These are phyloP conservation scores for Myxozyma sirexii DNA, from an alignment of 805 yeast species.

Conservation along the genomic window DNA sequence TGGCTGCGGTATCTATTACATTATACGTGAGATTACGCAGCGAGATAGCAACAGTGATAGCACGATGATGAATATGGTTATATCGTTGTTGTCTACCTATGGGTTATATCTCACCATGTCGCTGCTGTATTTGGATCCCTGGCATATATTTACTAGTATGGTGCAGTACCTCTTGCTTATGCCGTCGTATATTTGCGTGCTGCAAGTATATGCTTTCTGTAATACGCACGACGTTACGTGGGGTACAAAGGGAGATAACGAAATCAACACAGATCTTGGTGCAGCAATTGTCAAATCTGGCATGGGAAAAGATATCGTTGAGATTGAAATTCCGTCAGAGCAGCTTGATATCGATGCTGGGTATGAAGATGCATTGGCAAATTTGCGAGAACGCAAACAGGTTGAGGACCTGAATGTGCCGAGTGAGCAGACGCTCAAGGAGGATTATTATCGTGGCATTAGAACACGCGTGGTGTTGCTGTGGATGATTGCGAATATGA, in stretches of 20 bases:
- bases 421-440: constrained; percentile 57
- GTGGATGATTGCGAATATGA: constrained; percentile 88
- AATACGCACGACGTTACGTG: constrained; percentile 95
- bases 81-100: constrained; percentile 86
- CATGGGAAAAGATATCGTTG: constrained; percentile 56
- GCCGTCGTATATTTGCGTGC: constrained; percentile 87
- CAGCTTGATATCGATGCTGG: constrained; percentile 73
- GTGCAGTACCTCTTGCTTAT: constrained; percentile 78
- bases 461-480: constrained; percentile 84
- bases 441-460: constrained; percentile 85
- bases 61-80: constrained; percentile 80
- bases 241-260: constrained; percentile 91
- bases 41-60: constrained; percentile 59
- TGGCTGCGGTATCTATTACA: constrained; percentile 80
- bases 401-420: constrained; percentile 42
- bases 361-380: constrained; percentile 63
- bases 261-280: constrained; percentile 70
- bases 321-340: constrained; percentile 67
- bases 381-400: constrained; percentile 44
- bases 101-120: constrained; percentile 78
- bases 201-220: constrained; percentile 93
- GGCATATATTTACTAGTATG: constrained; percentile 89
- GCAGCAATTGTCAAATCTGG: constrained; percentile 69
- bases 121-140: constrained; percentile 81
- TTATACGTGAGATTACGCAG: constrained; percentile 50